phyloP scores from a whole-genome alignment of 2,329 filamentous ascomycete genomes.

The Cladosporium cucumerinum region DNA sequence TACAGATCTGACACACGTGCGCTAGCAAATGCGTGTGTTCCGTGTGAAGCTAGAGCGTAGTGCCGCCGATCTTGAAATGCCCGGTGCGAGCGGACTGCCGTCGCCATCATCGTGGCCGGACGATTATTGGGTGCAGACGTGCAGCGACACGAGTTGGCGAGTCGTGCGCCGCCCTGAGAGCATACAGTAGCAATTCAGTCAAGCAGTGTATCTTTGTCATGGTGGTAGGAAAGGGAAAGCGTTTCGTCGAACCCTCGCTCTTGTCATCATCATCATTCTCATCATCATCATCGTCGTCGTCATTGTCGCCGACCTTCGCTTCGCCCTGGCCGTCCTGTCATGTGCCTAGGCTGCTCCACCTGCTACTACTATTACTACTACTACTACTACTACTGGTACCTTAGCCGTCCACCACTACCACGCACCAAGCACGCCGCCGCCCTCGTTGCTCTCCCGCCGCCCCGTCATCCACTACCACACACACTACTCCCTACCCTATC shows the following conservation, averaged over 20 bases:
- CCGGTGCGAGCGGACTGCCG: slow-evolving; percentile 1
- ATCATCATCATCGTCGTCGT: neutral
- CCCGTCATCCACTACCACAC: neutral
- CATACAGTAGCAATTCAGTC: neutral
- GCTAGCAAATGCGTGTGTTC: slow-evolving; percentile 3
- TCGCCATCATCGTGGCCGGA: neutral
- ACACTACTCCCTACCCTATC: neutral
- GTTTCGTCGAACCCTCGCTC: neutral
- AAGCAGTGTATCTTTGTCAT: neutral
- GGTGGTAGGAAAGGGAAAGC: neutral
- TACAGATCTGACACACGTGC: slow-evolving; percentile 10
- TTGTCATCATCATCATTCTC: neutral
- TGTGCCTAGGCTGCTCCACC: neutral
- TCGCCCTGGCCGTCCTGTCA: neutral
- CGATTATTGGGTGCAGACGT: neutral
- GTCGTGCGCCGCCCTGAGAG: neutral
- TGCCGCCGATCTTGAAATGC: slow-evolving; percentile 1
- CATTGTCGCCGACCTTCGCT: neutral
- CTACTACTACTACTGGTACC: too few species aligned
- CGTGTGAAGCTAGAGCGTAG: slow-evolving; percentile 2
- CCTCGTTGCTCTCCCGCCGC: slow-evolving; percentile 1
- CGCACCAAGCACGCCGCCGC: neutral
- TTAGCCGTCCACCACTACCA: neutral
- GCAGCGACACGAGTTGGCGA: neutral
- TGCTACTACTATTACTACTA: too few species aligned